Evolutionary conservation across 768 basidiomycete genomes (phyloP).

Genomic region (Suillus spraguei): DNA sequence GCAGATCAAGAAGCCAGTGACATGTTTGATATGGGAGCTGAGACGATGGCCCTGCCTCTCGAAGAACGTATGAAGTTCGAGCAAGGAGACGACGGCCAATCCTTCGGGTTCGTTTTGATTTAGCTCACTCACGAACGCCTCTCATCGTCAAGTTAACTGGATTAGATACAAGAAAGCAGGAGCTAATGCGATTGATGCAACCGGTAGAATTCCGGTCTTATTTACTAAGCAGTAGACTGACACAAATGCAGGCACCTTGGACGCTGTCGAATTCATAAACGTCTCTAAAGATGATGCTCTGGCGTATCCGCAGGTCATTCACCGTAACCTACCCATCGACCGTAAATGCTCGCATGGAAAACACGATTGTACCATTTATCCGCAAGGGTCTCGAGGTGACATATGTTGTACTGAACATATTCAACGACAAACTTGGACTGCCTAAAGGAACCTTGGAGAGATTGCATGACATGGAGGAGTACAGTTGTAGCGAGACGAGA

Average conservation of each 20-base stretch:
- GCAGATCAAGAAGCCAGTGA: constrained; percentile 35
- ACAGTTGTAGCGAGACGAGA: constrained; percentile 60
- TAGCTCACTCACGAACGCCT: not conserved
- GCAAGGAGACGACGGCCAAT: constrained; percentile 42
- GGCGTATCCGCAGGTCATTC: constrained; percentile 53
- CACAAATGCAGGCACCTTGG: constrained; percentile 20
- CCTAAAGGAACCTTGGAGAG: constrained; percentile 47
- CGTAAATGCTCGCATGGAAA: constrained; percentile 51
- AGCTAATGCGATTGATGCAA: constrained; percentile 61
- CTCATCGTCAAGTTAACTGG: not conserved
- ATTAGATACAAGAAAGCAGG: constrained; percentile 62
- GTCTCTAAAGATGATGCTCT: constrained; percentile 70
- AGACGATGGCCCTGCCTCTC: constrained; percentile 41
- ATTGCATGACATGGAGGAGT: constrained; percentile 46
- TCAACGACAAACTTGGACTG: constrained; percentile 58
- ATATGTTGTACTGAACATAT: constrained; percentile 51
- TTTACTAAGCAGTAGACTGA: not conserved
- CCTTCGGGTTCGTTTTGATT: constrained; percentile 36
- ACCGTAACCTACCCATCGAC: constrained; percentile 60
- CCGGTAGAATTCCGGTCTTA: constrained; percentile 33
- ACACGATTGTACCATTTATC: constrained; percentile 54
- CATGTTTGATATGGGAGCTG: constrained; percentile 47
- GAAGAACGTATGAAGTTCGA: constrained; percentile 46
- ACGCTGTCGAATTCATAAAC: constrained; percentile 66
- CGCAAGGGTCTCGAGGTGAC: constrained; percentile 60